A percentile compares a stretch with the other conserved stretches of the same genome.
Conservation (phyloP, 345 rosid genomes). For the Cardamine chenopodiifolia region DNA sequence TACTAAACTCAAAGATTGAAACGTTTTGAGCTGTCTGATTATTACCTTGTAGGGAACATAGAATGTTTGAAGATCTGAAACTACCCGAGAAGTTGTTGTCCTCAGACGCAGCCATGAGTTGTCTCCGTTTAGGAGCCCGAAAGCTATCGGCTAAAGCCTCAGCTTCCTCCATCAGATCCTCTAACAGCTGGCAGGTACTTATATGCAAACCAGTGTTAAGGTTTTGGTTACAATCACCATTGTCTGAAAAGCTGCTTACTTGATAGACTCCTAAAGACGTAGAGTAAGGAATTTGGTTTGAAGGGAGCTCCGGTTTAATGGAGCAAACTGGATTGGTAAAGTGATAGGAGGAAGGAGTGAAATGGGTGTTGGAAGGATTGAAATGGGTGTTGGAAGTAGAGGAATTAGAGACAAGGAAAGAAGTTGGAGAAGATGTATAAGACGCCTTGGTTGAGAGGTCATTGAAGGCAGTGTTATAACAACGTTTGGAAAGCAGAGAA, state of each 20-base stretch:
- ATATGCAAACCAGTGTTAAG: slow-evolving; percentile 17
- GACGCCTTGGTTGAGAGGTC: no score
- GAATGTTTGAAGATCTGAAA: no score
- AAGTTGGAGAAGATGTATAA: not conserved
- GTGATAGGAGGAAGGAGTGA: slow-evolving; percentile 39
- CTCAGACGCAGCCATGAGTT: slow-evolving; percentile 4
- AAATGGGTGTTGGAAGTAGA: slow-evolving; percentile 38
- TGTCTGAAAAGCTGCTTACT: slow-evolving; percentile 24
- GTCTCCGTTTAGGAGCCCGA: slow-evolving; percentile 27
- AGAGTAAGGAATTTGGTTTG: slow-evolving; percentile 53
- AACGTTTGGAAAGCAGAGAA: no score
- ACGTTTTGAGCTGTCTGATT: not conserved
- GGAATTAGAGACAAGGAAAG: slow-evolving; percentile 32
- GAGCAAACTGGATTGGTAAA: slow-evolving; percentile 29
- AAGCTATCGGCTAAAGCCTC: slow-evolving; percentile 39
- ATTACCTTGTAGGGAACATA: slow-evolving; percentile 28
- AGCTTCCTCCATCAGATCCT: slow-evolving; percentile 61
- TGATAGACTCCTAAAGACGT: not conserved
- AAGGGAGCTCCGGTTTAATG: slow-evolving; percentile 69
- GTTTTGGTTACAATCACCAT: slow-evolving; percentile 17
- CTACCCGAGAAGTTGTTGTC: slow-evolving; percentile 6
- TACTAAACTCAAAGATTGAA: not conserved
- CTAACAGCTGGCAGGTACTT: slow-evolving; percentile 49
- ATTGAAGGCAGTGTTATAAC: no score
- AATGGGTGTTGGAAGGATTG: slow-evolving; percentile 39